These are phyloP conservation scores for Aspergillus melleus DNA, from an alignment of 2,329 filamentous ascomycete genomes.

Conservation along the genomic window DNA sequence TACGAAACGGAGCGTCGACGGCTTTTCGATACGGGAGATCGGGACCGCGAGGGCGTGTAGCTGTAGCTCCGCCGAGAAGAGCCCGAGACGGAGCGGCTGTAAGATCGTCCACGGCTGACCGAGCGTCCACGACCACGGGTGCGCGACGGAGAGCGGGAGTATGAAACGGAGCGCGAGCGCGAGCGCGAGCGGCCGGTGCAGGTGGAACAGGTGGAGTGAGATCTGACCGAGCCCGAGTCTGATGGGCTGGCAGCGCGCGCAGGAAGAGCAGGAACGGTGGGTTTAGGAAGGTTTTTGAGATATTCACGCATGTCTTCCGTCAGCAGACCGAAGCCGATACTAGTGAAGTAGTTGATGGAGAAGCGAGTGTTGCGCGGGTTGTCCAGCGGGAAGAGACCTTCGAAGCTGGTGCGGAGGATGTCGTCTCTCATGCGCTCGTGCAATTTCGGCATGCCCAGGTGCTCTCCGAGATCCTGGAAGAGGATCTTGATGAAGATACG, in stretches of 20 bases:
- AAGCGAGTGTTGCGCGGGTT: conserved; percentile 89
- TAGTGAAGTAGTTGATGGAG: conserved; percentile 99
- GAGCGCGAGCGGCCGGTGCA: conserved; percentile 41
- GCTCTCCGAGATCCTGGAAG: conserved; percentile 87
- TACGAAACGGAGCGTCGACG: conserved; percentile 33
- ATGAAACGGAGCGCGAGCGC: conserved; percentile 43
- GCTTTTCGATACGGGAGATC: conserved; percentile 32
- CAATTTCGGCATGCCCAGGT: conserved; percentile 78
- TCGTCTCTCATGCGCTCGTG: conserved; percentile 76
- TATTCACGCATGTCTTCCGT: conserved; percentile 94
- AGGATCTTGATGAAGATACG: conserved; percentile 99
- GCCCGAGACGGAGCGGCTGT: conserved; percentile 32
- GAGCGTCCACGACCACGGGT: conserved; percentile 28
- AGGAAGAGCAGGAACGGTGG: conserved; percentile 68
- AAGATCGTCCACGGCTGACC: conserved; percentile 28
- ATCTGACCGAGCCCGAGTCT: conserved; percentile 63
- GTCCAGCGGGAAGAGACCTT: conserved; percentile 86
- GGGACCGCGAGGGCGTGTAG: conserved; percentile 39
- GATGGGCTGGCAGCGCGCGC: conserved; percentile 59
- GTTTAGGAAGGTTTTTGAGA: conserved; percentile 86
- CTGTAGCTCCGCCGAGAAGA: conserved; percentile 34
- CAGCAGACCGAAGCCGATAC: conserved; percentile 90
- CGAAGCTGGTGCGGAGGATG: conserved; percentile 72
- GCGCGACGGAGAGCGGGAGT: conserved; percentile 38
- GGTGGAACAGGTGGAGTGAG: conserved; percentile 38